Evolutionary conservation across 352 stramenopile species (phyloP).

Genomic region (Globisporangium cylindrosporum): DNA sequence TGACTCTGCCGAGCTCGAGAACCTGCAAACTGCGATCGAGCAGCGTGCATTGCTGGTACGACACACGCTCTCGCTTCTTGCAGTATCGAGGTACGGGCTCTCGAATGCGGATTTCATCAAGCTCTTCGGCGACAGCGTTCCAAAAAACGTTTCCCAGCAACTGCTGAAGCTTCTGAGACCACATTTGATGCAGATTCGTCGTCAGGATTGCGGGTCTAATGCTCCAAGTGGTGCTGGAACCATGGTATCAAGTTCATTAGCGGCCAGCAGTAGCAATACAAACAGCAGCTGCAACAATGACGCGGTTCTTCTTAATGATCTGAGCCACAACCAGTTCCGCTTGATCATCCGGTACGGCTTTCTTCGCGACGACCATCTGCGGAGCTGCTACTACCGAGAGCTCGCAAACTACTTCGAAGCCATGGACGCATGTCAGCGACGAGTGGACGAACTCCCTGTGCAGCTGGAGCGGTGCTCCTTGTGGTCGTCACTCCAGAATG

Average conservation of each 20-base stretch:
- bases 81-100: conserved; percentile 66
- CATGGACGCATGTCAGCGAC: conserved; percentile 64
- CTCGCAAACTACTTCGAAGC: conserved; percentile 73
- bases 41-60: conserved; percentile 67
- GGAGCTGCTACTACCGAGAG: conserved; percentile 68
- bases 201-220: conserved; percentile 38
- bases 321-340: conserved; percentile 78
- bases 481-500: conserved; percentile 61
- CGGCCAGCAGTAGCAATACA: conserved; percentile 1
- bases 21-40: conserved; percentile 50
- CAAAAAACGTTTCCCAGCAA: conserved; percentile 33
- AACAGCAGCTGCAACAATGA: conserved; percentile 11
- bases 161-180: conserved; percentile 51
- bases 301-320: conserved; percentile 57
- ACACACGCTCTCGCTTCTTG: conserved; percentile 69
- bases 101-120: conserved; percentile 59
- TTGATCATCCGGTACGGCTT: conserved; percentile 73
- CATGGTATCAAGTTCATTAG: background rate
- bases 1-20: conserved; percentile 47
- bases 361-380: conserved; percentile 59
- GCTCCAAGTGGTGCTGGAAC: background rate
- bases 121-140: conserved; percentile 53
- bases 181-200: conserved; percentile 72
- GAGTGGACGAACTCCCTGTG: conserved; percentile 77
- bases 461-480: conserved; percentile 71